Conservation (phyloP, 2,329 filamentous ascomycete genomes). For the Colletotrichum truncatum region DNA sequence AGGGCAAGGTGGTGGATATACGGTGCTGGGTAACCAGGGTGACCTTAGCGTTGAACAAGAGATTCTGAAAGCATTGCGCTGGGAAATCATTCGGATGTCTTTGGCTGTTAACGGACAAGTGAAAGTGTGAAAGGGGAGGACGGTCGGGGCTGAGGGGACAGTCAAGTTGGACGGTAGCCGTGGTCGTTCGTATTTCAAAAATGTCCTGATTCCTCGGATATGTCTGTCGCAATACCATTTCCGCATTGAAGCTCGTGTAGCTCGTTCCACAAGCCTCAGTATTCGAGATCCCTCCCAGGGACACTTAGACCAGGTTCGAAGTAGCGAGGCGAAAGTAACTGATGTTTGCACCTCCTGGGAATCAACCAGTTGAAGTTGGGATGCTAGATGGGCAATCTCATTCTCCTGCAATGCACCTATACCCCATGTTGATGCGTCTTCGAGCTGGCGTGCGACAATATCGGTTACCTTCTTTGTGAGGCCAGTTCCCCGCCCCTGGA, state of each 20-base stretch:
- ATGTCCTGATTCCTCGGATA: constrained; percentile 65
- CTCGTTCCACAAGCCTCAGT: constrained; percentile 84
- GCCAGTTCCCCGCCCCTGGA: constrained; percentile 71
- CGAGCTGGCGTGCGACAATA: constrained; percentile 88
- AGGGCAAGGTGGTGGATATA: constrained; percentile 86
- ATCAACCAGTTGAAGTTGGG: constrained; percentile 54
- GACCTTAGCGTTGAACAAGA: constrained; percentile 88
- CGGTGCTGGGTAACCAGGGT: constrained; percentile 83
- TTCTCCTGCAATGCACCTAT: constrained; percentile 70
- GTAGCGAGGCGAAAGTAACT: constrained; percentile 49
- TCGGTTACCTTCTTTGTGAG: constrained; percentile 91
- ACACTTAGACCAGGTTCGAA: constrained; percentile 73
- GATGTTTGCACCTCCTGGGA: constrained; percentile 42
- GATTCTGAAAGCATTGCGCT: constrained; percentile 92
- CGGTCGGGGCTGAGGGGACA: constrained; percentile 89
- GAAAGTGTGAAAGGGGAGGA: constrained; percentile 97
- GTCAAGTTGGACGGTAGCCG: constrained; percentile 77
- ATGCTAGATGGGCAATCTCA: constrained; percentile 58
- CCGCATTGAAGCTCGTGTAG: constrained; percentile 79
- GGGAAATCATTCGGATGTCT: constrained; percentile 92
- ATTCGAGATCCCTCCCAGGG: constrained; percentile 91
- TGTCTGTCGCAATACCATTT: constrained; percentile 90
- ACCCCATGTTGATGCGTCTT: constrained; percentile 89
- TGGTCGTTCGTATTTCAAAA: constrained; percentile 74
- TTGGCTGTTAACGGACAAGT: constrained; percentile 92